Conservation (phyloP, 495 filamentous ascomycete genomes). For the Parmelia sp. region DNA sequence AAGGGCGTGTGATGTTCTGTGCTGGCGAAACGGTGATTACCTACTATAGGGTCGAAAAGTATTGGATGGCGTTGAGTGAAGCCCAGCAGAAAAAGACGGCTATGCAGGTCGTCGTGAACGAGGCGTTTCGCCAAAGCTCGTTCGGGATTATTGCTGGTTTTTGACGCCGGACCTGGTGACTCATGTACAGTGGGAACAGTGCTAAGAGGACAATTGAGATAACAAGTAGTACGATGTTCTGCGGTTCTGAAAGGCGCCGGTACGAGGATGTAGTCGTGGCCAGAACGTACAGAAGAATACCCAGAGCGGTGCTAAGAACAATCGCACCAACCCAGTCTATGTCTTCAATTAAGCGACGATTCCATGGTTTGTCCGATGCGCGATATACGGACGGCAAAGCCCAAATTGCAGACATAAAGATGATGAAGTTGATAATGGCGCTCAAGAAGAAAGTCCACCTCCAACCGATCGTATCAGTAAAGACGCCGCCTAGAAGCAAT, state of each 20-base stretch:
- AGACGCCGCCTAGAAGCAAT: conserved; percentile 41
- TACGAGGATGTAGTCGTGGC: conserved; percentile 34
- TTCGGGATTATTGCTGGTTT: conserved; percentile 29
- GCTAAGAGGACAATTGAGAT: conserved; percentile 39
- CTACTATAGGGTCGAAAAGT: conserved; percentile 44
- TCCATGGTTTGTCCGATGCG: conserved; percentile 16
- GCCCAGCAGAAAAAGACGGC: conserved; percentile 49
- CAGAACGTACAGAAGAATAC: conserved; percentile 40
- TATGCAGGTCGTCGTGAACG: conserved; percentile 45
- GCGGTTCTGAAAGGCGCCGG: conserved; percentile 15
- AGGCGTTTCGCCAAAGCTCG: conserved; percentile 44
- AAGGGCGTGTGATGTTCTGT: too few species aligned
- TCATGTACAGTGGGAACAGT: conserved; percentile 35
- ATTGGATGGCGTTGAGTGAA: conserved; percentile 44
- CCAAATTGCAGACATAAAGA: conserved; percentile 35
- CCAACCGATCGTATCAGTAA: conserved; percentile 45
- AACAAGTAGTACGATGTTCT: conserved; percentile 34
- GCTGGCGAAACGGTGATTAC: neutral
- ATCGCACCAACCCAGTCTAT: conserved; percentile 46
- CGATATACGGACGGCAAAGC: conserved; percentile 30
- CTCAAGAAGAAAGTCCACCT: conserved; percentile 40
- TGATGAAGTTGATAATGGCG: conserved; percentile 34
- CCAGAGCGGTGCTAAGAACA: conserved; percentile 34
- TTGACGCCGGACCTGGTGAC: neutral
- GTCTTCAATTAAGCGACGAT: conserved; percentile 30